Evolutionary conservation across 345 rosid species (phyloP).

Genomic region (Euphorbia tirucalli): DNA sequence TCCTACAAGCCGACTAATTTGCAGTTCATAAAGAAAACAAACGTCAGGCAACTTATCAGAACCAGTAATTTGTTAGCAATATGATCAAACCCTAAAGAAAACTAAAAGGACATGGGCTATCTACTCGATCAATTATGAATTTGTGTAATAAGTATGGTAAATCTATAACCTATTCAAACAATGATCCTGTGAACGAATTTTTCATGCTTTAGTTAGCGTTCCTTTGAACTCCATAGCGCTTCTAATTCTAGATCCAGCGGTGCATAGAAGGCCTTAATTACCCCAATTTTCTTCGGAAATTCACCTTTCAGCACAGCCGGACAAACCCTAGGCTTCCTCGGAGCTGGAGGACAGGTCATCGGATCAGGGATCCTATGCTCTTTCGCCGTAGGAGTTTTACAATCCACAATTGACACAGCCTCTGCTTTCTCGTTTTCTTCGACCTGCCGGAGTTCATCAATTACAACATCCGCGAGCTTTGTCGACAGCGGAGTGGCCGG

Average conservation of each 20-base stretch:
- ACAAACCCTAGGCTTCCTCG: slow-evolving; percentile 56
- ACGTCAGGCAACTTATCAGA: too few relatives aligned
- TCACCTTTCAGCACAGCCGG: background rate
- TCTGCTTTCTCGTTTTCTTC: background rate
- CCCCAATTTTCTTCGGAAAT: background rate
- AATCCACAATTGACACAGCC: background rate
- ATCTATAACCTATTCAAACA: background rate
- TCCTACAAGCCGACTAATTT: too few relatives aligned
- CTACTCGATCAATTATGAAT: too few relatives aligned
- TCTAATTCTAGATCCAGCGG: slow-evolving; percentile 3
- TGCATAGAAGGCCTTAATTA: slow-evolving; percentile 36
- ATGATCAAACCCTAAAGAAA: too few relatives aligned
- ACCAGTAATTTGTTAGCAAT: too few relatives aligned
- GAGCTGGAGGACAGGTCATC: slow-evolving; percentile 68
- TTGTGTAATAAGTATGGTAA: background rate
- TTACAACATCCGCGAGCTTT: background rate
- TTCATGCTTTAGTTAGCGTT: background rate
- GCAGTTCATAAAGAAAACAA: too few relatives aligned
- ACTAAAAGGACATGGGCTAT: too few relatives aligned
- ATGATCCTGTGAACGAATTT: background rate
- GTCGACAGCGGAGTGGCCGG: background rate
- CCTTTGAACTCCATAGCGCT: background rate
- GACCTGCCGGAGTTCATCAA: background rate
- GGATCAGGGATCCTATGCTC: slow-evolving; percentile 48
- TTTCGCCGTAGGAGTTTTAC: slow-evolving; percentile 53